Evolutionary conservation across 2,329 filamentous ascomycete genomes (phyloP), one percentile per base, ranked within the genome.

Genomic region (Botryotinia convoluta): DNA sequence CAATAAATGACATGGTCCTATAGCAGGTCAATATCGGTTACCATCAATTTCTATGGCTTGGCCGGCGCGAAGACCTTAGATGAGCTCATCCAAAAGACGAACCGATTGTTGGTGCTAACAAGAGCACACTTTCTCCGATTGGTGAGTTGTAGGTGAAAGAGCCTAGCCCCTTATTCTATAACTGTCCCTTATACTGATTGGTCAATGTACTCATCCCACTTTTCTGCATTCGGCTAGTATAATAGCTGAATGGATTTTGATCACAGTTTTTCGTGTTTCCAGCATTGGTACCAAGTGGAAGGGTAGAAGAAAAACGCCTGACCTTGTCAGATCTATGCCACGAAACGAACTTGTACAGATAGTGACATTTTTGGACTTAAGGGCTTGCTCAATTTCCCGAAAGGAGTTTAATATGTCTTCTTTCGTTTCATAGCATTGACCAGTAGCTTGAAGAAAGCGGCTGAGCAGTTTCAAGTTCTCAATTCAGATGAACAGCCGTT

Each of bases 351-450:
- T 10, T 64, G 61, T 44, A 64, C n/a, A 22, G 60, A 39, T 57
- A n/a, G 14, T 62, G 32, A n/a, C 26, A n/a, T 16, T 9, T 37
- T 18, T 35, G 20, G 29, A 65, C 42, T 22, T 18, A 22, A 64
- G n/a, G 20, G n/a, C 61, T 64, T 64, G 42, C 20, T 29, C n/a
- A 32, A 44, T 45, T 45, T 32, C 18, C n/a, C n/a, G 18, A 44
- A 45, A 64, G 39, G 18, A 7, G 61, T 14, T 45, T 4, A 22
- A 63, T 20, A 63, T 63, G 37, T 37, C 61, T 42, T 29, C 26
- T 37, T 44, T 12, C 63, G 63, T 51, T 67, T 67, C 63, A 67
- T 20, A 51, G 63, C 63, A 51, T 67, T 51, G 26, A 63, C 26
- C 26, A 63, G 37, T 22, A 63, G 26, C 61, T 39, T 44, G 61